Percentiles rank a stretch among this genome's conserved stretches.
These are phyloP conservation scores for Neopestalotiopsis sp. DNA, from an alignment of 2,329 filamentous ascomycete genomes.

Conservation along the genomic window DNA sequence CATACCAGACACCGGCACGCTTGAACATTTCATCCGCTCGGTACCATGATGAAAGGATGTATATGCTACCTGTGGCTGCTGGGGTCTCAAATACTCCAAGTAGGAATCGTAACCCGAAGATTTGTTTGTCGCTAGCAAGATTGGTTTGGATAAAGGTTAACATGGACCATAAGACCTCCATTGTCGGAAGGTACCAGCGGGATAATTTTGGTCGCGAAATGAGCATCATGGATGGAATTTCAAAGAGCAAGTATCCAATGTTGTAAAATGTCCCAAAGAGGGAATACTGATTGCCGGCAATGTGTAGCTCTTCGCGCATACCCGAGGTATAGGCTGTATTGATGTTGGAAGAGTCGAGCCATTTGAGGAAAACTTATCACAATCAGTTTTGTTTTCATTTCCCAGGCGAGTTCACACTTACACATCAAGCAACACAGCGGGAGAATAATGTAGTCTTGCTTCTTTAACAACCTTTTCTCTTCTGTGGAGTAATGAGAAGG, in stretches of 20 bases:
- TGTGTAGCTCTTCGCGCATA: slow-evolving; percentile 18
- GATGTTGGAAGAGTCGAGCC: slow-evolving; percentile 21
- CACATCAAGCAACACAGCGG: slow-evolving; percentile 44
- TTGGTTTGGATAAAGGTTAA: slow-evolving; percentile 24
- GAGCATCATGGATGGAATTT: slow-evolving; percentile 26
- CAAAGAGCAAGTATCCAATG: slow-evolving; percentile 24
- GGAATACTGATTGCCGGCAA: slow-evolving; percentile 18
- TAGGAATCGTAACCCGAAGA: slow-evolving; percentile 34
- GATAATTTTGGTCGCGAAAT: slow-evolving; percentile 23
- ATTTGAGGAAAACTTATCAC: slow-evolving; percentile 33
- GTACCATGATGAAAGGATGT: slow-evolving; percentile 37
- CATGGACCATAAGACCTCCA: slow-evolving; percentile 24
- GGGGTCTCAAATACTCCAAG: slow-evolving; percentile 31
- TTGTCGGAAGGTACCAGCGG: slow-evolving; percentile 24
- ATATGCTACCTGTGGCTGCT: slow-evolving; percentile 24
- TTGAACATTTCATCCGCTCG: slow-evolving; percentile 44
- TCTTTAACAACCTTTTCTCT: slow-evolving; percentile 19
- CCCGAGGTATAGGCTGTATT: slow-evolving; percentile 17
- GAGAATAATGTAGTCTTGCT: slow-evolving; percentile 32
- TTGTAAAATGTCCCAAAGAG: slow-evolving; percentile 24
- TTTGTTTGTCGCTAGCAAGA: slow-evolving; percentile 26
- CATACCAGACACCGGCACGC: slow-evolving; percentile 51
- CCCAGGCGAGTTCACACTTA: not conserved
- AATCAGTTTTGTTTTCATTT: not conserved
- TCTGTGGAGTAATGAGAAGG: slow-evolving; percentile 7